A percentile compares a stretch with the other conserved stretches of the same genome.
phyloP scores from a whole-genome alignment of 1,139 yeast species.

The Magnusiomyces tetraspermus region DNA sequence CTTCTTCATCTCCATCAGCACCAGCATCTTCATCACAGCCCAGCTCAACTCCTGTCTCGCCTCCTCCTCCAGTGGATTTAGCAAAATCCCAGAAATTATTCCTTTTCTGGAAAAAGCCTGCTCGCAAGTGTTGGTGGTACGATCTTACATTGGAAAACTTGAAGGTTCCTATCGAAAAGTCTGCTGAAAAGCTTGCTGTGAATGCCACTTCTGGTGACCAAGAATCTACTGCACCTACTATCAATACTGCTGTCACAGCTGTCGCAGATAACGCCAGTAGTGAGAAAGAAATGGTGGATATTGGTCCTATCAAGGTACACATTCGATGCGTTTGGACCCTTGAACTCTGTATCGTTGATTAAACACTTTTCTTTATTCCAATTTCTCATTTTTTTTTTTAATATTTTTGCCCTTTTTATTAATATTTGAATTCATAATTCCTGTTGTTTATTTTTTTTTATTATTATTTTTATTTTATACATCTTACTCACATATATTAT shows the following conservation, averaged over 20 bases:
- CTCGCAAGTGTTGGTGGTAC: conserved; percentile 99
- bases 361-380: neutral
- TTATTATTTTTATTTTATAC: no score
- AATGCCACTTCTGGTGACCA: neutral
- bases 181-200: neutral
- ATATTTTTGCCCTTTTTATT: neutral
- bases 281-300: conserved; percentile 30
- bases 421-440: neutral
- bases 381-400: neutral
- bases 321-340: conserved; percentile 79
- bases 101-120: conserved; percentile 96
- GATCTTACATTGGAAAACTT: conserved; percentile 38
- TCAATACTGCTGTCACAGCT: neutral
- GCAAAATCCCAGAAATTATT: conserved; percentile 63
- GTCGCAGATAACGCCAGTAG: no score
- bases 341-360: conserved; percentile 42
- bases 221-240: neutral
- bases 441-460: no score
- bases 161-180: neutral
- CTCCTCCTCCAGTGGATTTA: conserved; percentile 23
- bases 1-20: no score
- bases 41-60: no score
- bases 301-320: conserved; percentile 49
- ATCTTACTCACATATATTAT: no score
- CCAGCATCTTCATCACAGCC: no score